phyloP scores from a whole-genome alignment of 164 flowering plant species.

The Tetrastigma voinierianum region DNA sequence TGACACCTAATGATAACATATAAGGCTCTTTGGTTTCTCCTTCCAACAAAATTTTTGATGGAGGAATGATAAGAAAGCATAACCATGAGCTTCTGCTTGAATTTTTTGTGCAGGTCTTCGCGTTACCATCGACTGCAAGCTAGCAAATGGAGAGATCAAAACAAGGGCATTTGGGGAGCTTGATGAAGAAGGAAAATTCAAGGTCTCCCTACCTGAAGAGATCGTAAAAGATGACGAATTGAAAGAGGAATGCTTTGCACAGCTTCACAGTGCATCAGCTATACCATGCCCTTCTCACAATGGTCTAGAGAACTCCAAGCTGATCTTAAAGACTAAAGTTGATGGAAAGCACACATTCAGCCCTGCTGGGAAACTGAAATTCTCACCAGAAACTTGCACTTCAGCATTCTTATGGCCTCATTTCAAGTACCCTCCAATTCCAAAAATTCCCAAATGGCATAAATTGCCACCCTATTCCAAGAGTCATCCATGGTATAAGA shows the following conservation, averaged over 20 bases:
- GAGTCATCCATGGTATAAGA: too few species aligned
- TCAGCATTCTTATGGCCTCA: slow-evolving; percentile 66
- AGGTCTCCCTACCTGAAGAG: slow-evolving; percentile 45
- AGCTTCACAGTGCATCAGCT: slow-evolving; percentile 57
- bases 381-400: slow-evolving; percentile 56
- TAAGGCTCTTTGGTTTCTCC: too few species aligned
- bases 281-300: slow-evolving; percentile 55
- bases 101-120: slow-evolving; percentile 51
- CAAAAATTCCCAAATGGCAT: too few species aligned
- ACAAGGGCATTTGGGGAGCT: slow-evolving; percentile 56
- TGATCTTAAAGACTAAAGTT: slow-evolving; percentile 35
- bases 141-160: slow-evolving; percentile 37
- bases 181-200: slow-evolving; percentile 66
- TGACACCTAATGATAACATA: too few species aligned
- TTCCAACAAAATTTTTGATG: too few species aligned
- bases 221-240: slow-evolving; percentile 43
- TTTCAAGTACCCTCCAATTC: slow-evolving; percentile 39
- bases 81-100: background rate
- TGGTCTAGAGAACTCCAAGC: slow-evolving; percentile 52
- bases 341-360: slow-evolving; percentile 45
- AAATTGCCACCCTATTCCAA: slow-evolving; percentile 17
- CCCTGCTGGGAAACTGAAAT: slow-evolving; percentile 44
- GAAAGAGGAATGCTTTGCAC: slow-evolving; percentile 76
- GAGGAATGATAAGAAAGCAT: background rate
- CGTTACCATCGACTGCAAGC: slow-evolving; percentile 68